These are phyloP conservation scores for Leccinum pellstonianum DNA, from an alignment of 768 basidiomycete species.

Conservation along the genomic window DNA sequence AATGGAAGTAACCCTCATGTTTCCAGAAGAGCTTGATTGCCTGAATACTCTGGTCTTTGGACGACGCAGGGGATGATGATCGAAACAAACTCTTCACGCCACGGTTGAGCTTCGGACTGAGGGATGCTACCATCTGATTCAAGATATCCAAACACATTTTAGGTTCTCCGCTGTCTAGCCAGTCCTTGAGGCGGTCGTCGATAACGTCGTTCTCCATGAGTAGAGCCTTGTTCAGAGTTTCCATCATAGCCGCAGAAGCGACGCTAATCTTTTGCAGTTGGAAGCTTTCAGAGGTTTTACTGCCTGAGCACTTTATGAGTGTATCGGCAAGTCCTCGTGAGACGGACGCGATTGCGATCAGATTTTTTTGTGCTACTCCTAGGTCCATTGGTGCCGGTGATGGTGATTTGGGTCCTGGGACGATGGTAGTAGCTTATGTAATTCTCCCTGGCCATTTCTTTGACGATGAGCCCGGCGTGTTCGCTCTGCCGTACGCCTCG, in stretches of 20 bases:
- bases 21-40: slow-evolving; percentile 8
- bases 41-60: slow-evolving; percentile 4
- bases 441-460: neutral
- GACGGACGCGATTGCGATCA: slow-evolving; percentile 5
- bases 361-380: too few species aligned
- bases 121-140: slow-evolving; percentile 9
- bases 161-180: slow-evolving; percentile 8
- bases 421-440: too few species aligned
- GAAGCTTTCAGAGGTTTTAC: slow-evolving; percentile 2
- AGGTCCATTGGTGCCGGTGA: too few species aligned
- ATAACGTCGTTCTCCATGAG: neutral
- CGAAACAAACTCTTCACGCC: neutral
- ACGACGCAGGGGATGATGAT: neutral
- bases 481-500: slow-evolving; percentile 60
- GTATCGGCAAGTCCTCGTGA: slow-evolving; percentile 1
- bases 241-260: slow-evolving; percentile 4
- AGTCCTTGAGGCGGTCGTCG: slow-evolving; percentile 12
- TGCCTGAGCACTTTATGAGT: neutral
- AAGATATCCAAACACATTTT: slow-evolving; percentile 1
- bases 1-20: slow-evolving; percentile 9
- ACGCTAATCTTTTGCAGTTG: slow-evolving; percentile 8
- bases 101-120: neutral
- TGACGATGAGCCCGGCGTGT: slow-evolving; percentile 63
- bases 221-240: slow-evolving; percentile 2
- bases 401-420: neutral